These are phyloP conservation scores for Nakataea oryzae DNA, from an alignment of 2,329 filamentous ascomycete species.

Conservation along the genomic window DNA sequence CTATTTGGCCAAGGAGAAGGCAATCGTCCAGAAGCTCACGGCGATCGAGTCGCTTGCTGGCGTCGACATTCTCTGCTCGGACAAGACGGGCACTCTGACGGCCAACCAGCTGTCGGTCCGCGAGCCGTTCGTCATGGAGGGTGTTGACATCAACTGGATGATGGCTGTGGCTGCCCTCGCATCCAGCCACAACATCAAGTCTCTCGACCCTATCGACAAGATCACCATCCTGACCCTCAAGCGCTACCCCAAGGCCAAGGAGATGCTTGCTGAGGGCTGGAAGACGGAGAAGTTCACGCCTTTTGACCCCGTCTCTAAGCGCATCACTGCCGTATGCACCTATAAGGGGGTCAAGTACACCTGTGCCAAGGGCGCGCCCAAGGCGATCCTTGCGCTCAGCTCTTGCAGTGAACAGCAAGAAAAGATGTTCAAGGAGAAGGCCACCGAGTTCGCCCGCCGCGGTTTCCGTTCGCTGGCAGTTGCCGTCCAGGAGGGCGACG, in stretches of 20 bases:
- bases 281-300: constrained; percentile 67
- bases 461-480: constrained; percentile 75
- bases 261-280: constrained; percentile 67
- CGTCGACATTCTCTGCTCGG: constrained; percentile 61
- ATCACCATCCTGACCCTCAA: constrained; percentile 67
- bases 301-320: constrained; percentile 72
- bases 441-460: constrained; percentile 64
- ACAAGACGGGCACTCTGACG: constrained; percentile 67
- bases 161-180: constrained; percentile 71
- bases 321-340: constrained; percentile 60
- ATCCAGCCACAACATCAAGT: constrained; percentile 70
- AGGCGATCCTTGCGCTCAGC: constrained; percentile 61
- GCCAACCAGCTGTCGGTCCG: constrained; percentile 68
- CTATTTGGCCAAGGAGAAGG: constrained; percentile 42
- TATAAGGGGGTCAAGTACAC: constrained; percentile 61
- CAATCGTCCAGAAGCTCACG: constrained; percentile 48
- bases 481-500: constrained; percentile 64
- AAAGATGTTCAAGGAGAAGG: constrained; percentile 60
- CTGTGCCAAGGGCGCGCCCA: constrained; percentile 69
- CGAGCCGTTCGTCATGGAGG: constrained; percentile 67
- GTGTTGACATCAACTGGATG: constrained; percentile 75
- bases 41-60: constrained; percentile 58
- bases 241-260: constrained; percentile 66
- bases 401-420: constrained; percentile 56
- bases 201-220: constrained; percentile 71